Evolutionary conservation across 768 basidiomycete genomes (phyloP).

Genomic region (Suillus hirtellus): DNA sequence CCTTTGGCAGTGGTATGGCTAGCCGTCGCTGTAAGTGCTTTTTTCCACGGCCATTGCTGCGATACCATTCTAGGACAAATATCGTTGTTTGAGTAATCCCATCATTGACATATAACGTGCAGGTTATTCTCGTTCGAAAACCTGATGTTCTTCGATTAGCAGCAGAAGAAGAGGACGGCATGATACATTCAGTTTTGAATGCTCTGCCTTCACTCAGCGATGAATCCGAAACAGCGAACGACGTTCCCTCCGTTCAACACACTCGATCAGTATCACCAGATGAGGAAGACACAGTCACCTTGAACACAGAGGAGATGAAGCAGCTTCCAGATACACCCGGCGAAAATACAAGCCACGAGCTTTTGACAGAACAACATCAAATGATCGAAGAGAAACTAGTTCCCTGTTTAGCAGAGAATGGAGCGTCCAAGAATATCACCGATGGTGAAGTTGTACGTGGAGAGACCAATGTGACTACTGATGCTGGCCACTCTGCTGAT

Average conservation of each 20-base stretch:
- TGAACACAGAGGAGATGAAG: background rate
- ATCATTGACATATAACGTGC: slow-evolving; percentile 8
- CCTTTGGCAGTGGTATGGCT: slow-evolving; percentile 84
- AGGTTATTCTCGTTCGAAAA: slow-evolving; percentile 79
- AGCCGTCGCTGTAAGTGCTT: slow-evolving; percentile 66
- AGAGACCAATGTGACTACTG: background rate
- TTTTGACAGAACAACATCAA: background rate
- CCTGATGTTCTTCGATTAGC: slow-evolving; percentile 61
- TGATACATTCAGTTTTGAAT: slow-evolving; percentile 75
- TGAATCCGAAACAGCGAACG: background rate
- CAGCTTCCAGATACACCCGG: background rate
- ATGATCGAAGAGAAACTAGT: background rate
- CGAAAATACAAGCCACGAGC: background rate
- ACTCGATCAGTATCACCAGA: slow-evolving; percentile 7
- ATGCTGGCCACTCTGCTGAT: background rate
- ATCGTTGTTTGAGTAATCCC: background rate
- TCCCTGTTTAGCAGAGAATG: slow-evolving; percentile 1
- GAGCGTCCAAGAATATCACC: background rate
- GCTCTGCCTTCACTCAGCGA: slow-evolving; percentile 62
- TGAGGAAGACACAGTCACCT: background rate
- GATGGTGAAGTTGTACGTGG: background rate
- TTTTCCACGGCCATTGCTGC: background rate
- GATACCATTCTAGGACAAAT: background rate
- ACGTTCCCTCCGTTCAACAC: slow-evolving; percentile 25
- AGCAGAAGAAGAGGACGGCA: slow-evolving; percentile 75